Base-by-base conservation (phyloP, 495 filamentous ascomycete species). In the Penicillium cosmopolitanum region DNA sequence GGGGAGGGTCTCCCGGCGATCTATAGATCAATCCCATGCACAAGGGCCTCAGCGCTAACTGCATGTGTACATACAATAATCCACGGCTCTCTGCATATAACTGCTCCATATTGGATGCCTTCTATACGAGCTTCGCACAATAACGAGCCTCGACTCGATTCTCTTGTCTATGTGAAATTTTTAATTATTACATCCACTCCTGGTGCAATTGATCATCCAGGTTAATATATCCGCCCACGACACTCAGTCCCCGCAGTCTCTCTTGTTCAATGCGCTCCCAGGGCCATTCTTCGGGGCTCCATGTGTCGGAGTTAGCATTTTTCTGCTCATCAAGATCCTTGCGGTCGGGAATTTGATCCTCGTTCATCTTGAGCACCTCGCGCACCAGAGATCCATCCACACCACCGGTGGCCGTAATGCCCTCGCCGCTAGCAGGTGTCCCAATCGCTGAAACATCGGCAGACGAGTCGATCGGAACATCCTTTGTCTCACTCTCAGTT, bases 231-330 rank as follows among this genome's bases (percentile, higher is more conserved):
- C 78, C 73, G 56, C 82, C 71, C 10, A 85, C 81, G 8, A 86
- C 73, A 50, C 70, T 66, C 62, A 87, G 64, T 11, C 85, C 86
- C 44, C 84, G 74, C 57, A 70, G 58, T 21, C 87, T 72, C 69
- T 88, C 82, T 58, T 74, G 73, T 57, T 89, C 86, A 21, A 89
- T 79, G 5, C 72, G 63, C 60, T 83, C 78, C 76, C 82, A 83
- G 5, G 76, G 78, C 79, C 81, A 86, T 50, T 81, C 79, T 2
- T 69, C 71, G 31, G 64, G 52, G 57, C 64, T 61, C 74, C 78
- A 78, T 38, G 68, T 70, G 47, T 65, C 67, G 0, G 63, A 59
- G 58, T 79, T 80, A 15, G 61, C 66, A 55, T 68, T 65, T 51
- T 73, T 64, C 60, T 77, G 64, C 47, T 65, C 61, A 52, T 74